Conservation (phyloP, 2,329 filamentous ascomycete species). For the Pseudogymnoascus verrucosus region DNA sequence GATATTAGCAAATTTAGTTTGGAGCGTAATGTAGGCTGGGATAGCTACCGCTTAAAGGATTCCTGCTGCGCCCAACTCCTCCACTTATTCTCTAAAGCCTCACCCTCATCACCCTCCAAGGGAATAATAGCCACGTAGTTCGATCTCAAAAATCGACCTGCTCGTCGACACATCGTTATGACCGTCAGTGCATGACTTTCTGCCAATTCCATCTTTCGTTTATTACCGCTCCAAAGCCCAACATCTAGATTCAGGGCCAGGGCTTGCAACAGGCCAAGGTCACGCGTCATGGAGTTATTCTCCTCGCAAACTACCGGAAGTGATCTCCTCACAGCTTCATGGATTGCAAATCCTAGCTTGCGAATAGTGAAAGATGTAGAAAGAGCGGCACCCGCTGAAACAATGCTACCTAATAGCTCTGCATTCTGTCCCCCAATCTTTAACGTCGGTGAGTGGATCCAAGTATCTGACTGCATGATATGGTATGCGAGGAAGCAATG, state of each 20-base stretch:
- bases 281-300: slow-evolving; percentile 41
- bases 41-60: slow-evolving; percentile 51
- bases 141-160: slow-evolving; percentile 36
- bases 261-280: slow-evolving; percentile 43
- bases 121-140: slow-evolving; percentile 43
- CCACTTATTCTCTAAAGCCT: slow-evolving; percentile 57
- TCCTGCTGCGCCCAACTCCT: slow-evolving; percentile 55
- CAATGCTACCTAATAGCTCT: slow-evolving; percentile 15
- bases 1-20: slow-evolving; percentile 11
- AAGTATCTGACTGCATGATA: slow-evolving; percentile 14
- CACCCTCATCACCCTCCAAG: slow-evolving; percentile 47
- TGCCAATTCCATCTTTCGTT: slow-evolving; percentile 50
- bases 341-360: slow-evolving; percentile 20
- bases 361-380: slow-evolving; percentile 13
- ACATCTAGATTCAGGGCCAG: slow-evolving; percentile 43
- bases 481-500: slow-evolving; percentile 16
- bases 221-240: slow-evolving; percentile 51
- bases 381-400: slow-evolving; percentile 16
- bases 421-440: neutral
- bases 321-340: slow-evolving; percentile 18
- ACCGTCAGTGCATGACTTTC: slow-evolving; percentile 49
- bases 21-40: neutral
- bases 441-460: slow-evolving; percentile 18
- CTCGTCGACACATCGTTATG: slow-evolving; percentile 47
- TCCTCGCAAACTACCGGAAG: slow-evolving; percentile 33